Evolutionary conservation across 257 asterid genomes (phyloP).

Genomic region (Osmanthus fragrans): DNA sequence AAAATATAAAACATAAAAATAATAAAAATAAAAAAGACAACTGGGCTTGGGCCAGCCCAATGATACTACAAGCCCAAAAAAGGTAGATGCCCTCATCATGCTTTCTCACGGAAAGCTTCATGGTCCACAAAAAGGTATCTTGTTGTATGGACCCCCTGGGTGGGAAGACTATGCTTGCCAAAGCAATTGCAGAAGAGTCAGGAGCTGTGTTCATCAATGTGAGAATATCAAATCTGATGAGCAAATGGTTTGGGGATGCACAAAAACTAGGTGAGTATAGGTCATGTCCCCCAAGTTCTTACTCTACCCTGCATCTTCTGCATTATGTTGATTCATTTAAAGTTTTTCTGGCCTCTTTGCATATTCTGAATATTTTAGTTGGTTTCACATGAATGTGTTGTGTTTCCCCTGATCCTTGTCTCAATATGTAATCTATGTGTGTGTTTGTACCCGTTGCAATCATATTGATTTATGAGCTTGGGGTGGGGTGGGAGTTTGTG

Average conservation of each 20-base stretch:
- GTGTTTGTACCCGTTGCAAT: neutral
- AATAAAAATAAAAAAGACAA: no score
- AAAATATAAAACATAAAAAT: no score
- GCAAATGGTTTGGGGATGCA: conserved; percentile 99
- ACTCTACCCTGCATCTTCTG: neutral
- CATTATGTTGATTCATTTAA: neutral
- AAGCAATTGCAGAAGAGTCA: conserved; percentile 96
- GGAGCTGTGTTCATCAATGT: conserved; percentile 90
- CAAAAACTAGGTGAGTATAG: conserved; percentile 75
- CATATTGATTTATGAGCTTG: neutral
- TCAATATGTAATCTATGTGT: neutral
- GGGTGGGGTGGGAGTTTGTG: neutral
- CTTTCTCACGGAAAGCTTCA: conserved; percentile 90
- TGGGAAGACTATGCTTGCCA: conserved; percentile 98
- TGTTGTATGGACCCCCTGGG: conserved; percentile 97
- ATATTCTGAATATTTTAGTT: no score
- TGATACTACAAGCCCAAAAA: no score
- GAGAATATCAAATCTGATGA: conserved; percentile 83
- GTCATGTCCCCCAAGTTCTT: conserved; percentile 8
- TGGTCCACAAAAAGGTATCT: conserved; percentile 88
- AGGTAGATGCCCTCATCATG: no score
- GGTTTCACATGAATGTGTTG: neutral
- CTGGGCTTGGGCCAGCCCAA: no score
- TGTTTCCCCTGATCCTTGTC: neutral
- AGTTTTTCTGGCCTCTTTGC: neutral